A percentile compares a stretch with the other conserved stretches of the same genome.
phyloP scores from a whole-genome alignment of 495 filamentous ascomycete species.

The Evernia prunastri region DNA sequence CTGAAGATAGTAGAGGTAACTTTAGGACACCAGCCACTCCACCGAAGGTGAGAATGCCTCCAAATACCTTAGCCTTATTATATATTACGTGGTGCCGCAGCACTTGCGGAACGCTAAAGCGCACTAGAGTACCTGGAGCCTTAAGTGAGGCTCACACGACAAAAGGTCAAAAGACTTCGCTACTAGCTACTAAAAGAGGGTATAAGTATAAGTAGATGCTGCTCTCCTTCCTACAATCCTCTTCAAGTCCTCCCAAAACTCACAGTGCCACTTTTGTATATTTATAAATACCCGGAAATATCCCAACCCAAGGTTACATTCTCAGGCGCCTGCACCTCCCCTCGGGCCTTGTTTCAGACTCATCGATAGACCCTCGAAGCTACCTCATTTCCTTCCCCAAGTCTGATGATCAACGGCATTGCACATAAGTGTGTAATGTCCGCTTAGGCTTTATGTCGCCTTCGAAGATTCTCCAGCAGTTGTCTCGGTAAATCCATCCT shows the following conservation, averaged over 20 bases:
- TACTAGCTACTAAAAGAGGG: not conserved
- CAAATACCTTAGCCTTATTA: no score
- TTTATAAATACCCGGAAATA: not conserved
- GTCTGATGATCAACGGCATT: not conserved
- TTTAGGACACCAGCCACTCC: not conserved
- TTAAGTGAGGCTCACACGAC: not conserved
- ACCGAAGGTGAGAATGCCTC: not conserved
- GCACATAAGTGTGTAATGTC: conserved; percentile 15
- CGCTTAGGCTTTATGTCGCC: conserved; percentile 23
- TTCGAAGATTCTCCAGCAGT: conserved; percentile 9
- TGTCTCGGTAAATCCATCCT: conserved; percentile 10
- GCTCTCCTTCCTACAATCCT: not conserved
- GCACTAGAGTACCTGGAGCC: not conserved
- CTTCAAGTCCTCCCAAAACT: not conserved
- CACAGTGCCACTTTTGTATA: not conserved
- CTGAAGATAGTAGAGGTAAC: not conserved
- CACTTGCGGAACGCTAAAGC: not conserved
- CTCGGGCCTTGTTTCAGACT: not conserved
- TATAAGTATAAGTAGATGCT: not conserved
- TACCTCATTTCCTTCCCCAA: not conserved
- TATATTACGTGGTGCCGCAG: no score
- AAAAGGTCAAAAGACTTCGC: not conserved
- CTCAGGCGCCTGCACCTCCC: not conserved
- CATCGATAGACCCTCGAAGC: not conserved
- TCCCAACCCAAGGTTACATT: not conserved